These are phyloP conservation scores for Ilyonectria robusta DNA, from an alignment of 2,329 filamentous ascomycete species.

Conservation along the genomic window DNA sequence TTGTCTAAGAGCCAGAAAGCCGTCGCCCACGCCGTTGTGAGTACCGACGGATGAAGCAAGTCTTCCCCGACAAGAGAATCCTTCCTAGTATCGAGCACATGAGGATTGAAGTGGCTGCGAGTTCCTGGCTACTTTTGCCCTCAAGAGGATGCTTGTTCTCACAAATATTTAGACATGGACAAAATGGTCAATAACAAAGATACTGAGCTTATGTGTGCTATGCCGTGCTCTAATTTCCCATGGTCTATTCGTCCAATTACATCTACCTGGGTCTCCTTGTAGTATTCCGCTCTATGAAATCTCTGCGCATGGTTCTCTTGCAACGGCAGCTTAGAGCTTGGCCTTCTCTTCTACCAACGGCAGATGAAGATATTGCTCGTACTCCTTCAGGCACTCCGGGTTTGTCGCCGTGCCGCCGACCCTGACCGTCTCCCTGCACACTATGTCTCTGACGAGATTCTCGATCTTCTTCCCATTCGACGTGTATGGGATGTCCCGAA, in stretches of 20 bases:
- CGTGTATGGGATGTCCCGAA: constrained; percentile 5
- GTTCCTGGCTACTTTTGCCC: not conserved
- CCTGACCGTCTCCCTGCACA: constrained; percentile 1
- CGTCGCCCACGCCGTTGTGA: not conserved
- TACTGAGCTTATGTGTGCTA: not conserved
- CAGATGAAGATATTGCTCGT: not conserved
- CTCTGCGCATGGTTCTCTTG: not conserved
- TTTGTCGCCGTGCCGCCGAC: not conserved
- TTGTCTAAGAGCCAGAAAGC: not conserved
- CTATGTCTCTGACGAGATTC: constrained; percentile 1
- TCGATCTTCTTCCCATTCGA: constrained; percentile 7
- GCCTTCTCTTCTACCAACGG: constrained; percentile 1
- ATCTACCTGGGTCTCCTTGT: not conserved
- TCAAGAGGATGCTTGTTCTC: not conserved
- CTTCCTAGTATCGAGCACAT: not conserved
- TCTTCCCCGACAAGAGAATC: not conserved
- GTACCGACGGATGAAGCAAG: not conserved
- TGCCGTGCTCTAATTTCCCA: not conserved
- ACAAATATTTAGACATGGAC: not conserved
- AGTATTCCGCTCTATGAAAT: not conserved
- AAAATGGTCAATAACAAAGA: not conserved
- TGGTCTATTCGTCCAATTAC: not conserved
- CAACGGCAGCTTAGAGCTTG: not conserved
- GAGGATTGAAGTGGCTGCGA: constrained; percentile 1
- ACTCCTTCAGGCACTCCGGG: constrained; percentile 4